These are phyloP conservation scores for Suillus subalutaceus DNA, from an alignment of 768 basidiomycete genomes.

Conservation along the genomic window DNA sequence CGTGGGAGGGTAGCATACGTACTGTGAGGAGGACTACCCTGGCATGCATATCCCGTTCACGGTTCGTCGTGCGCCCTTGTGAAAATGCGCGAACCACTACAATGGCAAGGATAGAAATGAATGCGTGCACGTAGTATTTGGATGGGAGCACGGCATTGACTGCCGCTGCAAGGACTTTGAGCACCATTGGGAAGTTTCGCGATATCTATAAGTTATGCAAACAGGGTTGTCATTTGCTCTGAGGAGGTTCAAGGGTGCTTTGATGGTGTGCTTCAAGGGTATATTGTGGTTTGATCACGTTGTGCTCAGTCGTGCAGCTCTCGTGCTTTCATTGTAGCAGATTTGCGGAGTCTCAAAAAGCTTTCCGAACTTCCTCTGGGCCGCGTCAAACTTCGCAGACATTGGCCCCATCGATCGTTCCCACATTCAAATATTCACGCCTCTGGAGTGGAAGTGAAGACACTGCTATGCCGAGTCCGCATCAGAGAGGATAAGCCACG, in stretches of 20 bases:
- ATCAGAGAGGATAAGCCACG: too few relatives aligned
- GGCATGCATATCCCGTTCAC: constrained; percentile 78
- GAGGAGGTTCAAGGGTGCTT: not conserved
- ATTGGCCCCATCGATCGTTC: too few relatives aligned
- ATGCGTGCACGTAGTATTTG: constrained; percentile 58
- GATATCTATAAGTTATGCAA: not conserved
- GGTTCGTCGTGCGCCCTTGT: constrained; percentile 69
- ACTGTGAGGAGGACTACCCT: constrained; percentile 74
- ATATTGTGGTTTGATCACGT: too few relatives aligned
- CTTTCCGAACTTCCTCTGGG: too few relatives aligned
- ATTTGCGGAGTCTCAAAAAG: too few relatives aligned
- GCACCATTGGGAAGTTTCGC: constrained; percentile 48
- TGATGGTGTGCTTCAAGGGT: too few relatives aligned
- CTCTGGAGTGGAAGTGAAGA: too few relatives aligned
- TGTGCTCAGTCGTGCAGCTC: too few relatives aligned
- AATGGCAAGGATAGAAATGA: constrained; percentile 45
- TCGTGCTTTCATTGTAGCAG: too few relatives aligned
- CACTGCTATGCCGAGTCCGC: too few relatives aligned
- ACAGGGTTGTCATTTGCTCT: not conserved
- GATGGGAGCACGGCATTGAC: constrained; percentile 51
- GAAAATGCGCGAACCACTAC: constrained; percentile 59
- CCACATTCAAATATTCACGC: too few relatives aligned
- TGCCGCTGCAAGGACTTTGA: constrained; percentile 47
- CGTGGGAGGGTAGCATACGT: constrained; percentile 22
- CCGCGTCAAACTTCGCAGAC: too few relatives aligned